These are phyloP conservation scores for Babjeviella inositovora DNA, from an alignment of 805 yeast genomes.

Conservation along the genomic window DNA sequence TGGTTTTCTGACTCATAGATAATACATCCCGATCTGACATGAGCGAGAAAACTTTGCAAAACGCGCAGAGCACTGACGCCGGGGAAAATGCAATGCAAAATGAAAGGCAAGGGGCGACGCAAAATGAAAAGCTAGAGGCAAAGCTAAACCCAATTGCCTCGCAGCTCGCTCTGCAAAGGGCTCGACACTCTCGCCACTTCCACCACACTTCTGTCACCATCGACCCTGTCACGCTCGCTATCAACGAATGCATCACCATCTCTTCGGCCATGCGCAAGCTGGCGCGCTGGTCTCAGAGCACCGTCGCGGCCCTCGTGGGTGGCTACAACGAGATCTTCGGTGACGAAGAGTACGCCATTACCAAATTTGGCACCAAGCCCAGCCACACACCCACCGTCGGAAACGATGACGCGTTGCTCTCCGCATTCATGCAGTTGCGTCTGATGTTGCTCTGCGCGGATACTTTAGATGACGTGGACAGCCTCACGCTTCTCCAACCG, in stretches of 20 bases:
- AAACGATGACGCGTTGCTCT: constrained; percentile 44
- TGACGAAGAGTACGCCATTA: constrained; percentile 20
- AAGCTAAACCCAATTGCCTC: too few species aligned
- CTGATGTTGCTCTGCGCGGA: constrained; percentile 45
- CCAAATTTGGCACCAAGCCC: constrained; percentile 11
- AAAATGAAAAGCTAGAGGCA: too few species aligned
- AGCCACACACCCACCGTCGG: constrained; percentile 8
- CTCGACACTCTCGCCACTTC: too few species aligned
- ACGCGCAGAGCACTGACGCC: too few species aligned
- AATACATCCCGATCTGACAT: too few species aligned
- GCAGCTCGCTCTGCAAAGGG: too few species aligned
- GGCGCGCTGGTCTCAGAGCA: constrained; percentile 58
- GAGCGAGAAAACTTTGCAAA: too few species aligned
- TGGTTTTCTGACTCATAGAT: too few species aligned
- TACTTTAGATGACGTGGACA: constrained; percentile 40
- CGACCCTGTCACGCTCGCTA: constrained; percentile 69
- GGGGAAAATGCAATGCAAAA: too few species aligned
- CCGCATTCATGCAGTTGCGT: constrained; percentile 69
- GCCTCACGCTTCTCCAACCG: constrained; percentile 69
- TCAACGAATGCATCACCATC: constrained; percentile 76
- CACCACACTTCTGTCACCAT: too few species aligned
- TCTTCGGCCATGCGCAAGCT: constrained; percentile 84
- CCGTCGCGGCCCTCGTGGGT: constrained; percentile 76
- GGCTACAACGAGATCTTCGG: constrained; percentile 39
- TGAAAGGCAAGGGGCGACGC: too few species aligned